Base-by-base conservation (phyloP, 2,329 filamentous ascomycete genomes). In the Monosporascus sp. region DNA sequence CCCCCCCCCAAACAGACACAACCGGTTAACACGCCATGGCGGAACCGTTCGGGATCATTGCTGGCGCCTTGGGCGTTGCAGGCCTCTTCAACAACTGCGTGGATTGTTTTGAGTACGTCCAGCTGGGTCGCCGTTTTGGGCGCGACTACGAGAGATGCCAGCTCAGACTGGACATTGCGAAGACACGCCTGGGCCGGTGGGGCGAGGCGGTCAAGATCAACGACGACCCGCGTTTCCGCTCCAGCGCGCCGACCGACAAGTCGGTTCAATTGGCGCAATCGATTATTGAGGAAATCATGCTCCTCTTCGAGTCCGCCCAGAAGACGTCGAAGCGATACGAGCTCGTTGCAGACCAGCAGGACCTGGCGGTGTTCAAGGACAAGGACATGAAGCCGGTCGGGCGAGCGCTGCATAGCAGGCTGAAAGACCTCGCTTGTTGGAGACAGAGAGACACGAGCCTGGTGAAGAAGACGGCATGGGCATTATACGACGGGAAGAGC, bases 71-170 rank as follows among this genome's bases (percentile, higher is more conserved):
- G 9, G 65, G 68, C 38, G 52, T 74, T 2, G 69, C 69, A 20
- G 55, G 60, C 3, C 53, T 69, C 15, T 74, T 75, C 48, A 71
- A 67, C 41, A 64, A 64, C 51, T 72, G 68, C 46, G 62, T 76
- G 36, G 63, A 68, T 38, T 72, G 66, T 53, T 75, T 77, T 54
- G 64, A 69, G 20, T 71, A 71, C 54, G 54, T 75, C 47, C 68
- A 75, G 45, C 60, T 74, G 1, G 69, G 68, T 22, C 62, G 58
- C 1, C 57, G 62, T 37, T 72, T 72, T 42, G 67, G 62, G 0
- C 39, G 48, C 24, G 68, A 74, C 44, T 73, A 65, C 53, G 57
- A 71, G 25, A 60, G 52, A 20, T 65, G 59, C 45, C 64, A 66
- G 45, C 63, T 75, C 4, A 62, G 57, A n/a, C 61, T 74, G 2